Percentiles rank a stretch among this genome's conserved stretches.
Evolutionary conservation across 2,329 filamentous ascomycete species (phyloP).

Genomic region (Ceratocystis albifundus): DNA sequence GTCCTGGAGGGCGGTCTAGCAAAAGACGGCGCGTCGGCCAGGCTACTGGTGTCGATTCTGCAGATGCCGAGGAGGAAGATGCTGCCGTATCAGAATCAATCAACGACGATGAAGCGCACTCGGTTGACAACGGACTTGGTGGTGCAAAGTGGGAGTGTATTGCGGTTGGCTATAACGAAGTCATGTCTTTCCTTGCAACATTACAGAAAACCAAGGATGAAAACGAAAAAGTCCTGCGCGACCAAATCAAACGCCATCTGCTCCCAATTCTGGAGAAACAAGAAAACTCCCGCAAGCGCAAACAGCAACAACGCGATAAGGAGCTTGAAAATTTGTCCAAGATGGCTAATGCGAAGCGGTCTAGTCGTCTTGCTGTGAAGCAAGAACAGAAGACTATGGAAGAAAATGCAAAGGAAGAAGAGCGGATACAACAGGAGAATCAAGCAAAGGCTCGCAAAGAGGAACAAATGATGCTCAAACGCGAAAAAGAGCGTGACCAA

Average conservation of each 20-base stretch:
- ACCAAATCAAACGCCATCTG: conserved; percentile 63
- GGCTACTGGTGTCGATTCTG: conserved; percentile 13
- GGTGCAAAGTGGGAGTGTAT: conserved; percentile 84
- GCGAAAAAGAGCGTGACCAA: conserved; percentile 64
- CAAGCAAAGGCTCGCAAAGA: conserved; percentile 56
- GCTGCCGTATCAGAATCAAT: conserved; percentile 27
- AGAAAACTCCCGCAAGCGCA: conserved; percentile 59
- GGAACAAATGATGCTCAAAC: conserved; percentile 40
- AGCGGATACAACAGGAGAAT: conserved; percentile 39
- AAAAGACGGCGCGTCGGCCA: conserved; percentile 46
- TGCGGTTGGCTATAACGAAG: conserved; percentile 68
- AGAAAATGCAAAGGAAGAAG: conserved; percentile 14
- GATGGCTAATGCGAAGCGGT: conserved; percentile 86
- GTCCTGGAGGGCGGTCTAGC: conserved; percentile 49
- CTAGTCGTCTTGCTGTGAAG: conserved; percentile 65
- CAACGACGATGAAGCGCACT: not conserved
- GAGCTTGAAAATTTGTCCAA: conserved; percentile 74
- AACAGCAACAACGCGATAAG: conserved; percentile 57
- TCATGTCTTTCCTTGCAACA: conserved; percentile 56
- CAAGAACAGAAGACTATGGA: conserved; percentile 24
- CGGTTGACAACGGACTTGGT: conserved; percentile 53
- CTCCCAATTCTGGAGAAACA: conserved; percentile 75
- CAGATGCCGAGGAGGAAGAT: conserved; percentile 28
- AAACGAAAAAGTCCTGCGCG: conserved; percentile 70
- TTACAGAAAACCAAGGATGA: conserved; percentile 67